Base-by-base conservation (phyloP, 345 rosid genomes). In the Turnera subulata region DNA sequence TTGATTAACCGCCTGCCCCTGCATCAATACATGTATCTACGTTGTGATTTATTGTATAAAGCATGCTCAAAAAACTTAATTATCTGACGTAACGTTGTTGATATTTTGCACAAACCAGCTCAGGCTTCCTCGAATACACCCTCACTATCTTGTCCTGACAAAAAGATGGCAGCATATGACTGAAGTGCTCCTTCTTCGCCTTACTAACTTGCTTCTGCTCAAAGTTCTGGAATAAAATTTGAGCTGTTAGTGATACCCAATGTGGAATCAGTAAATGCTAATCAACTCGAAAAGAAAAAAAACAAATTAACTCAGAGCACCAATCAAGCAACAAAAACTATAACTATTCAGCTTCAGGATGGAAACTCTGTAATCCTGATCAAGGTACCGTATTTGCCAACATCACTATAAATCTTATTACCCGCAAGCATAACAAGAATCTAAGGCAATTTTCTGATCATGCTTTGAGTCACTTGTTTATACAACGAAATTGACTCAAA, bases 101-200 rank as follows among this genome's bases (percentile, higher is more conserved):
- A 23, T 12, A n/a, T 60, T 33, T 46, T 23, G 46, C 48, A 61
- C 73, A 11, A 16, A 76, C 86, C 86, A 78, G 81, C 50, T 76
- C 71, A 50, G 83, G 76, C 57, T 81, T 78, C 70, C 78, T 81
- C 6, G 83, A 63, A 70, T 73, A 81, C 58, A 76, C 86, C 69
- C 86, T 71, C 59, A 81, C 86, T 21, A 78, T 66, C 78, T 13
- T 76, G 46, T 81, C 86, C 56, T 69, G 74, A 55, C 13, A 65
- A 62, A 33, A 73, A 58, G 67, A 59, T 20, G 86, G 86, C 60
- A 81, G 54, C 79, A 81, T 63, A 55, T 81, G 81, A 63, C 83
- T 81, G 50, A 78, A 59, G 25, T 44, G 58, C 42, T 66, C 56
- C 32, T 73, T 75, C 16, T 6, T 47, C 44, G 78, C 69, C n/a